Evolutionary conservation across 352 stramenopile genomes (phyloP).

Genomic region (Phytopythium montanum): DNA sequence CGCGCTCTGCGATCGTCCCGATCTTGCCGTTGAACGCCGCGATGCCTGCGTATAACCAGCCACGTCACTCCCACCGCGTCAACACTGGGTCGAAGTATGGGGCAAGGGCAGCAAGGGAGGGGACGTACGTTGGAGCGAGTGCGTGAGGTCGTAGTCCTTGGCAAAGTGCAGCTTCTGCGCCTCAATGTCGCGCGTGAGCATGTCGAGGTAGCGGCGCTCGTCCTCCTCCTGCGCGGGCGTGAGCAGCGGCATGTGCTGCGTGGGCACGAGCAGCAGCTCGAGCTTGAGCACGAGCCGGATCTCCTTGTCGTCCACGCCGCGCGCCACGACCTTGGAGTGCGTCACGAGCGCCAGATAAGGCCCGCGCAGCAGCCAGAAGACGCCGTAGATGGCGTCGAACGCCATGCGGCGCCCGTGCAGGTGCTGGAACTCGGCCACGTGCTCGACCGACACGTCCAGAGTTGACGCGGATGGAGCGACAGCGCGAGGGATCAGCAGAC

Average conservation of each 20-base stretch:
- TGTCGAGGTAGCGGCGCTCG: constrained; percentile 53
- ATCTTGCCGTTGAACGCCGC: constrained; percentile 44
- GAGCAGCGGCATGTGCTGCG: constrained; percentile 46
- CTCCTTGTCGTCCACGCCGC: constrained; percentile 44
- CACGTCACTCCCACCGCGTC: background rate
- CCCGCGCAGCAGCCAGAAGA: constrained; percentile 64
- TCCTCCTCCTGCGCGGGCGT: constrained; percentile 53
- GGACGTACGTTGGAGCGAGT: constrained; percentile 66
- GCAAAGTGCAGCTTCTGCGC: constrained; percentile 70
- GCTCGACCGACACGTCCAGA: constrained; percentile 52
- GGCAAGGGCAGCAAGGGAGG: background rate
- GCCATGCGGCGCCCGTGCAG: constrained; percentile 68
- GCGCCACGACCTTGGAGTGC: constrained; percentile 53
- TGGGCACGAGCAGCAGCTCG: constrained; percentile 64
- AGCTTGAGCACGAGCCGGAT: constrained; percentile 57
- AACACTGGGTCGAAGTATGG: background rate
- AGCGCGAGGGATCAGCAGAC: constrained; percentile 45
- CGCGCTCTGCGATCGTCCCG: constrained; percentile 58
- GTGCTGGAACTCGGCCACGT: constrained; percentile 55
- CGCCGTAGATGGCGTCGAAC: constrained; percentile 79
- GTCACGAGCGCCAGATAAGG: constrained; percentile 74
- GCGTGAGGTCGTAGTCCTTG: constrained; percentile 72
- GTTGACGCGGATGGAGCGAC: constrained; percentile 19
- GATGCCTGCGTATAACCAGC: constrained; percentile 39
- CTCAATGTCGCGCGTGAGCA: constrained; percentile 56